Evolutionary conservation across 768 basidiomycete species (phyloP), one percentile per base, ranked within the genome.

Genomic region (Rhodosporidiobolus sp.): DNA sequence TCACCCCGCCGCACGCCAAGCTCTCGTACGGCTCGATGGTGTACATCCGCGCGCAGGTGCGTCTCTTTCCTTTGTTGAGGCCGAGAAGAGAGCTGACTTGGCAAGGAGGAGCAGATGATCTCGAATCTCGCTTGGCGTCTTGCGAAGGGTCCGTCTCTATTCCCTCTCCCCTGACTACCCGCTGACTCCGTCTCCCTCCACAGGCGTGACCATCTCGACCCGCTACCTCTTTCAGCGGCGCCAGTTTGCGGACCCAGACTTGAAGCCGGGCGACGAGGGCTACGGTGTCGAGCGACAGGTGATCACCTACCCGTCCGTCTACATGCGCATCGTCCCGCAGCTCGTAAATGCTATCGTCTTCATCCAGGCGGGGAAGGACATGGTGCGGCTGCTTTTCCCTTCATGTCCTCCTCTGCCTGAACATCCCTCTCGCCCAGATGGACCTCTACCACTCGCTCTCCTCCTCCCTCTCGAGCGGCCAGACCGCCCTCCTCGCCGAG

Each of bases 221-320:
- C 86, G 90, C 1, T 92, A 92, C 76, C 83, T 86, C 9, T 88
- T 87, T 14, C 88, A 90, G 53, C 86, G 89, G 11, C 83, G 90
- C 50, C 90, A 91, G 79, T 89, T 89, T 19, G 64, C 65, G 3
- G 63, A 57, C 20, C 65, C 68, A 0, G 60, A 75, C 9, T 46
- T 59, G 83, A 84, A 77, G 78, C 77, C 35, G 84, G 84, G 28
- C 54, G 84, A 4, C 82, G 84, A 65, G 86, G 56, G 46, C 0
- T 61, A 55, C 20, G 67, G 86, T 24, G 80, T 88, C 19, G 90
- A 91, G 77, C 84, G 82, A 4, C 89, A 88, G 80, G 86, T 87
- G 17, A 88, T 91, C 78, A 81, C 81, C 6, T 90, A 90, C 75
- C 89, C 90, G n/a, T 87, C 88, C 3, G 84, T 88, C 7, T 87